These are phyloP conservation scores for Malassezia furfur DNA, from an alignment of 1,284 basidiomycete species.

Conservation along the genomic window DNA sequence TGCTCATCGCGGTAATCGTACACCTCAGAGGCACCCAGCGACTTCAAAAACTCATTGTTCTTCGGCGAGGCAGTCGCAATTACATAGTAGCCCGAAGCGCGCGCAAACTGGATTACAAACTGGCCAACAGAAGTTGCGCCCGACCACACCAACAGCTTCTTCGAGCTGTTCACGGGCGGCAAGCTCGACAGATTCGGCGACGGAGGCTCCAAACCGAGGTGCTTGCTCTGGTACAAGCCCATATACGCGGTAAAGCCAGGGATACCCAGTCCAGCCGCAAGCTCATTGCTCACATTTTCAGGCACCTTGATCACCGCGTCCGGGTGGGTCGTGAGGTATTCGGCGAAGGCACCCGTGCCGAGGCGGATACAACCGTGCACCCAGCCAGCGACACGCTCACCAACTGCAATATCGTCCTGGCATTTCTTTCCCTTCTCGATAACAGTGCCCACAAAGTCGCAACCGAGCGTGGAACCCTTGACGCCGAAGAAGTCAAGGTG, in stretches of 20 bases:
- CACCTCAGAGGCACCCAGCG: conserved; percentile 34
- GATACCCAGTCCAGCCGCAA: conserved; percentile 30
- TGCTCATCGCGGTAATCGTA: conserved; percentile 53
- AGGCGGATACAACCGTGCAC: conserved; percentile 50
- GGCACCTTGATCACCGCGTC: conserved; percentile 32
- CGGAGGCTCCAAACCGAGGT: conserved; percentile 20
- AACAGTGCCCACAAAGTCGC: conserved; percentile 57
- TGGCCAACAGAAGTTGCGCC: conserved; percentile 56
- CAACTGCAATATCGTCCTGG: conserved; percentile 50
- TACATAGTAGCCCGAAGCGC: conserved; percentile 52
- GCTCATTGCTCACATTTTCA: conserved; percentile 20
- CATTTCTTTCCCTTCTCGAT: conserved; percentile 50
- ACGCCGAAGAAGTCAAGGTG: conserved; percentile 47
- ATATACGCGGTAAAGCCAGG: conserved; percentile 33
- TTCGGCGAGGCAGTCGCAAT: conserved; percentile 50
- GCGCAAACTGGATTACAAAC: conserved; percentile 49
- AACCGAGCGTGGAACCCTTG: conserved; percentile 53
- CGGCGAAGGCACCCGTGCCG: conserved; percentile 46
- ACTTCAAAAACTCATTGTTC: conserved; percentile 34
- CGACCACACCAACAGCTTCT: conserved; percentile 52
- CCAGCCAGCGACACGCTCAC: conserved; percentile 56
- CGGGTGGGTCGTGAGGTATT: conserved; percentile 44
- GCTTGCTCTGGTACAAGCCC: conserved; percentile 16
- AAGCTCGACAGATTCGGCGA: conserved; percentile 20
- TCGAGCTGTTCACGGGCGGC: conserved; percentile 19